Conservation (phyloP, 139 green algal genomes). For the Closterium sp. region DNA sequence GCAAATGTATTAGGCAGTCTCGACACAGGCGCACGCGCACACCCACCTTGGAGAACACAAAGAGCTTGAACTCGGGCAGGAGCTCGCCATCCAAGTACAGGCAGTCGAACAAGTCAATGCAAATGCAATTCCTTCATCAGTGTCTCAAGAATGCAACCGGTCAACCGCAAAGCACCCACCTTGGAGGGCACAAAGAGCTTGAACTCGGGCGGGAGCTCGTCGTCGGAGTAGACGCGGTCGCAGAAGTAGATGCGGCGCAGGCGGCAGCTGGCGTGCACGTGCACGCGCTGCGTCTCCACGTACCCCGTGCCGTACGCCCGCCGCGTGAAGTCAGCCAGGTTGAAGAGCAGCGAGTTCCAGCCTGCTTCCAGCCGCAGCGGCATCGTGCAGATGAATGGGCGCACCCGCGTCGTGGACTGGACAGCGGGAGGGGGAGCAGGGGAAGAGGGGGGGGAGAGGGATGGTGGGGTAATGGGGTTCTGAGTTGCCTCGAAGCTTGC, state of each 20-base stretch:
- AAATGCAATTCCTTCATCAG: neutral
- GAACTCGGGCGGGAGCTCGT: conserved; percentile 95
- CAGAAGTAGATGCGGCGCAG: conserved; percentile 95
- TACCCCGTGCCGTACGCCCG: conserved; percentile 93
- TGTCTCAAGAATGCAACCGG: no score
- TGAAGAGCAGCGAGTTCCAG: conserved; percentile 98
- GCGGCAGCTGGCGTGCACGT: conserved; percentile 87
- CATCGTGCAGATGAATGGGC: conserved; percentile 98
- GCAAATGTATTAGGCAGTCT: conserved; percentile 95
- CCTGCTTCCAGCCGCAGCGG: conserved; percentile 93
- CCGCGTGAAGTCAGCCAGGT: conserved; percentile 90
- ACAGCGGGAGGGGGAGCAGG: neutral
- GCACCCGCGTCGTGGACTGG: conserved; percentile 87
- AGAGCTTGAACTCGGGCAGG: conserved; percentile 90
- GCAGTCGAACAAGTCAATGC: conserved; percentile 95
- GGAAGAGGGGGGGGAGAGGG: neutral
- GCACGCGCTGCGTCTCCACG: conserved; percentile 86
- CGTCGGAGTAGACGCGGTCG: conserved; percentile 92
- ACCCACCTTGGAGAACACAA: conserved; percentile 67
- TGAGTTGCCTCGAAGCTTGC: no score
- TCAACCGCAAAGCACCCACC: neutral
- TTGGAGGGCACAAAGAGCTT: conserved; percentile 84
- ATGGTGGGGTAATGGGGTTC: no score
- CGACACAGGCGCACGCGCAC: conserved; percentile 67
- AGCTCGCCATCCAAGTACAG: conserved; percentile 97